Evolutionary conservation across 306 rosid genomes (phyloP).

Genomic region (Prunus dulcis): DNA sequence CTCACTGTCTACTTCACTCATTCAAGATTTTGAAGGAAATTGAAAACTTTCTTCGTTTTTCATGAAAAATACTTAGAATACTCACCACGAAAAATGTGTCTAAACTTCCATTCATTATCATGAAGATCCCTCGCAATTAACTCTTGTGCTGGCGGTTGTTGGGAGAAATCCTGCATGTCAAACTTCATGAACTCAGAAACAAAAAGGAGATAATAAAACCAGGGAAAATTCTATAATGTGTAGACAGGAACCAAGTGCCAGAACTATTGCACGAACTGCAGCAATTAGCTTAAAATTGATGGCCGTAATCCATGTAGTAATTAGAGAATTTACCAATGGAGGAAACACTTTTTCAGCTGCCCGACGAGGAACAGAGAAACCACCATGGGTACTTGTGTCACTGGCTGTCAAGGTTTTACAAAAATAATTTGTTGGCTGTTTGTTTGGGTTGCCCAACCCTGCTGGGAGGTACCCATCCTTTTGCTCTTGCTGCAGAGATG

Average conservation of each 20-base stretch:
- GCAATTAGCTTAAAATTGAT: not conserved
- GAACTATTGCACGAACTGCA: conserved; percentile 1
- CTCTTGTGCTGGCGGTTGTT: conserved; percentile 96
- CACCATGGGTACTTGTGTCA: conserved; percentile 98
- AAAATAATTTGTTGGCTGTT: conserved; percentile 93
- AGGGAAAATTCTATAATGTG: not conserved
- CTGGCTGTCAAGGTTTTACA: conserved; percentile 98
- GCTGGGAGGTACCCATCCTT: conserved; percentile 90
- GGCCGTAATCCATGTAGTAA: not conserved
- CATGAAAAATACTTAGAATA: conserved; percentile 1
- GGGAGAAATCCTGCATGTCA: conserved; percentile 74
- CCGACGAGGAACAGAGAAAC: conserved; percentile 98
- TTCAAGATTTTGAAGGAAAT: conserved; percentile 3
- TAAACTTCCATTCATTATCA: conserved; percentile 96
- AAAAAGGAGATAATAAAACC: not conserved
- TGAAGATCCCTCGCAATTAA: conserved; percentile 94
- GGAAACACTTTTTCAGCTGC: conserved; percentile 99
- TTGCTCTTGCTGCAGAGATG: conserved; percentile 78
- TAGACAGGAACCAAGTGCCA: not conserved
- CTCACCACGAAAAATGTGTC: conserved; percentile 98
- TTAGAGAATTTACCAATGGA: conserved; percentile 57
- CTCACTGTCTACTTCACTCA: not conserved
- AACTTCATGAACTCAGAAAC: conserved; percentile 8
- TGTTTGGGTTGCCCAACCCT: conserved; percentile 80
- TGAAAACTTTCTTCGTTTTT: not conserved